Evolutionary conservation across 495 filamentous ascomycete genomes (phyloP).

Genomic region (Chaetomium fimeti): DNA sequence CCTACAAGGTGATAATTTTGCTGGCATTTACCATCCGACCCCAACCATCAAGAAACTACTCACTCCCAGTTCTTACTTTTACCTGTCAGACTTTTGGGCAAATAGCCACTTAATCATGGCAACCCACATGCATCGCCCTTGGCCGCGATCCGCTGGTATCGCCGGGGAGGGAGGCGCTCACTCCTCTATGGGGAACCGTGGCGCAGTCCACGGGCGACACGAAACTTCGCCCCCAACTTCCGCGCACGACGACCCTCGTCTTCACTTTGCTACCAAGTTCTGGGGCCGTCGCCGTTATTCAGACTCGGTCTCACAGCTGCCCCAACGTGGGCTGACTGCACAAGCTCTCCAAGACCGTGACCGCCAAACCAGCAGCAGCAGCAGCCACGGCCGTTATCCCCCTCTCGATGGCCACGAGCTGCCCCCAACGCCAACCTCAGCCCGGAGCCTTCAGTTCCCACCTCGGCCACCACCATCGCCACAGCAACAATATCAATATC

Average conservation of each 20-base stretch:
- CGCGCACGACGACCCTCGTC: neutral
- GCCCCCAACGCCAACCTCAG: neutral
- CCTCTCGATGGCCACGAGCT: neutral
- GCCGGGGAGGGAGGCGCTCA: neutral
- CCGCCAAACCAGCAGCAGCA: neutral
- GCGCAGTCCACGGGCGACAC: neutral
- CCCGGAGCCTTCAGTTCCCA: neutral
- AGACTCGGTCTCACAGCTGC: neutral
- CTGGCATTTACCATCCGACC: neutral
- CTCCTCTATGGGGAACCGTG: neutral
- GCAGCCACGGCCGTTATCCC: neutral
- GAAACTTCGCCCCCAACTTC: neutral
- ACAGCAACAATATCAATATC: neutral
- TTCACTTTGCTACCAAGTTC: neutral
- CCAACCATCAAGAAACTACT: neutral
- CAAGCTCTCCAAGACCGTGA: neutral
- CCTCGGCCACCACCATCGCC: neutral
- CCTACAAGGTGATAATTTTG: neutral
- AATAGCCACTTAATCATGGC: neutral
- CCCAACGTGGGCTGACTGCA: neutral
- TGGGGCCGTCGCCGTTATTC: constrained; percentile 16
- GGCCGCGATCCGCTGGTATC: neutral
- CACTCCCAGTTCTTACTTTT: neutral
- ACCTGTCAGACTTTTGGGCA: neutral
- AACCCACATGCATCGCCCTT: neutral